Percentiles rank a stretch among this genome's conserved stretches.
Evolutionary conservation across 2,329 filamentous ascomycete species (phyloP).

Genomic region (Truncatella angustata): DNA sequence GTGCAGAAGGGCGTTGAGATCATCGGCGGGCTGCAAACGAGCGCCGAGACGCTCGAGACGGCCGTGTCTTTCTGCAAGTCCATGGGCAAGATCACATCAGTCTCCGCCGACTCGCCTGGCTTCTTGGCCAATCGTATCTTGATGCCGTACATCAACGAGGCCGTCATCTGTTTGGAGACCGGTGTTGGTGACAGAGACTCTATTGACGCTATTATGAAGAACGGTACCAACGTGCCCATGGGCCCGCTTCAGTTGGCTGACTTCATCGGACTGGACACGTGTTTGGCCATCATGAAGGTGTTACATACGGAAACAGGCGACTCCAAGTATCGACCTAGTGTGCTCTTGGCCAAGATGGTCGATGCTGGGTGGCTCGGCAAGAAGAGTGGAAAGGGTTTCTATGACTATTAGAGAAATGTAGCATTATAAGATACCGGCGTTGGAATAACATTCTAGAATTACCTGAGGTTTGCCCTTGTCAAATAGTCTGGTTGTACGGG

Average conservation of each 20-base stretch:
- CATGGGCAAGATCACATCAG: slow-evolving; percentile 90
- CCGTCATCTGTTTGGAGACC: slow-evolving; percentile 88
- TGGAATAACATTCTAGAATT: too few species aligned
- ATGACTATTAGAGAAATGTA: slow-evolving; percentile 64
- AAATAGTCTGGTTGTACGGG: too few species aligned
- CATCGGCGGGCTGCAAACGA: slow-evolving; percentile 91
- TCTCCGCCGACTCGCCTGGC: slow-evolving; percentile 85
- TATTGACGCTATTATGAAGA: slow-evolving; percentile 99
- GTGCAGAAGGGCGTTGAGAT: slow-evolving; percentile 98
- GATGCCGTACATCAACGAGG: slow-evolving; percentile 99
- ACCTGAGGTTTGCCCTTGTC: too few species aligned
- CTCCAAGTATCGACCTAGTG: slow-evolving; percentile 89
- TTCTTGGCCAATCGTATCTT: slow-evolving; percentile 96
- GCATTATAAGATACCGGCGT: not conserved
- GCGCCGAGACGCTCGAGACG: slow-evolving; percentile 73
- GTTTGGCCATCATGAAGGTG: slow-evolving; percentile 95
- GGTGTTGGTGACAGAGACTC: slow-evolving; percentile 84
- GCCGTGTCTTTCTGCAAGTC: slow-evolving; percentile 82
- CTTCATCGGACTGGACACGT: slow-evolving; percentile 96
- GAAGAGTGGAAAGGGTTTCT: slow-evolving; percentile 96
- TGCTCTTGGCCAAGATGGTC: slow-evolving; percentile 90
- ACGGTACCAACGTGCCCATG: slow-evolving; percentile 98
- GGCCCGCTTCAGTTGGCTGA: slow-evolving; percentile 90
- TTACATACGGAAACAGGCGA: slow-evolving; percentile 89
- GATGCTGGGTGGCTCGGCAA: slow-evolving; percentile 97